Evolutionary conservation across 768 basidiomycete species (phyloP), one percentile per base, ranked within the genome.

Genomic region (Boletellus ananas): DNA sequence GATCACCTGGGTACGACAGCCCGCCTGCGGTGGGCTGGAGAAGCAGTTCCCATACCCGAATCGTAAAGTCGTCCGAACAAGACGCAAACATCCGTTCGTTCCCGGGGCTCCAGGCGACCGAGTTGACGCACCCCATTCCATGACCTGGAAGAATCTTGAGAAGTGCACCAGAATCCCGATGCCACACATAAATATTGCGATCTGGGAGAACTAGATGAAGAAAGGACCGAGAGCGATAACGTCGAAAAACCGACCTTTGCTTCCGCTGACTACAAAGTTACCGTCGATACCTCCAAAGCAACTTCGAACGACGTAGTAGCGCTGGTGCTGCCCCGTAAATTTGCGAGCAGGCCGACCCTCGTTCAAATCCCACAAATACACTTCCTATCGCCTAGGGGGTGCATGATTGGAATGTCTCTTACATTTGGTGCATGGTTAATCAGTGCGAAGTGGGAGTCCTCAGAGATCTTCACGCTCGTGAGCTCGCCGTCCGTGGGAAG

Each of bases 21-120:
- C 58, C 45, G 43, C 51, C 48, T 42, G 49, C 41, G 45, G 59
- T 41, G 49, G 57, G 57, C 35, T 54, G 57, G 17, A 63, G 67
- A 14, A 58, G 48, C 49, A 57, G 59, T 69, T 91, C 88, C 93
- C 93, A 95, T 75, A 95, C 85, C 52, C 93, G 84, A 59, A 99
- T 83, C 16, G 87, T 90, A 48, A 75, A 72, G 71, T 99, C 95
- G 66, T 99, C 95, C 38, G 92, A 92, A 68, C 93, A 96, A 38
- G 90, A 93, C 29, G 96, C 96, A 71, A 98, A 97, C 85, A 97
- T 88, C 50, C 85, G 82, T 58, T 84, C 79, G 63, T 92, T 87
- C 43, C 77, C 75, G n/a, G 92, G 93, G 68, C 96, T 94, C 96
- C 96, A 99, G 31, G 94, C 87, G 14, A 98, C 94, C 13, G 89